These are phyloP conservation scores for Raffaelea ambrosiae DNA, from an alignment of 2,329 filamentous ascomycete species.

Conservation along the genomic window DNA sequence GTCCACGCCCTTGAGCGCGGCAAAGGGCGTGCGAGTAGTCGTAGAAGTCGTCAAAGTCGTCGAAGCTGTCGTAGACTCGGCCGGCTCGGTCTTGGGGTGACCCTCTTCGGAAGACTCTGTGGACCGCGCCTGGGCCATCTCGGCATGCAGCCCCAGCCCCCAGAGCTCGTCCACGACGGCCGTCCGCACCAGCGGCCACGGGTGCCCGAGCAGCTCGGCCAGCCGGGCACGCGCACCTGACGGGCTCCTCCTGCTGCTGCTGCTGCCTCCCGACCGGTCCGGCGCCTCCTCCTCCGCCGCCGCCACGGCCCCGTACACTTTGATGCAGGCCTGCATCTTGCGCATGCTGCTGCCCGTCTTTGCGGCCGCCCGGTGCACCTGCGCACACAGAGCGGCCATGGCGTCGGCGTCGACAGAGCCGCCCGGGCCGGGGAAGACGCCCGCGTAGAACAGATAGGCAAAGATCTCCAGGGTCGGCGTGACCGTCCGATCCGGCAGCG, in stretches of 20 bases:
- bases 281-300: no score
- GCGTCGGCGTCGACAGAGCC: slow-evolving; percentile 24
- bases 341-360: slow-evolving; percentile 77
- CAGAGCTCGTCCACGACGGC: slow-evolving; percentile 54
- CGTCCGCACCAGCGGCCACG: slow-evolving; percentile 66
- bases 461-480: slow-evolving; percentile 70
- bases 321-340: slow-evolving; percentile 72
- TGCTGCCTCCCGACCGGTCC: no score
- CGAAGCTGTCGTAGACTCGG: no score
- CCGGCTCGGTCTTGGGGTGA: no score
- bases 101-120: no score
- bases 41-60: neutral
- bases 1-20: slow-evolving; percentile 40
- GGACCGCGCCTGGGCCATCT: no score
- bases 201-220: slow-evolving; percentile 65
- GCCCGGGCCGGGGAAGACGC: slow-evolving; percentile 24
- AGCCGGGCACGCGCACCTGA: slow-evolving; percentile 58
- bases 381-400: slow-evolving; percentile 54
- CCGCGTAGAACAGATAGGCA: slow-evolving; percentile 66
- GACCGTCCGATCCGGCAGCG: slow-evolving; percentile 59
- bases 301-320: slow-evolving; percentile 67
- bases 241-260: slow-evolving; percentile 29
- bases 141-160: slow-evolving; percentile 24
- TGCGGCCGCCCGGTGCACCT: slow-evolving; percentile 71
- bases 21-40: neutral